Conservation (phyloP, 257 asterid genomes). For the Scutellaria barbata region DNA sequence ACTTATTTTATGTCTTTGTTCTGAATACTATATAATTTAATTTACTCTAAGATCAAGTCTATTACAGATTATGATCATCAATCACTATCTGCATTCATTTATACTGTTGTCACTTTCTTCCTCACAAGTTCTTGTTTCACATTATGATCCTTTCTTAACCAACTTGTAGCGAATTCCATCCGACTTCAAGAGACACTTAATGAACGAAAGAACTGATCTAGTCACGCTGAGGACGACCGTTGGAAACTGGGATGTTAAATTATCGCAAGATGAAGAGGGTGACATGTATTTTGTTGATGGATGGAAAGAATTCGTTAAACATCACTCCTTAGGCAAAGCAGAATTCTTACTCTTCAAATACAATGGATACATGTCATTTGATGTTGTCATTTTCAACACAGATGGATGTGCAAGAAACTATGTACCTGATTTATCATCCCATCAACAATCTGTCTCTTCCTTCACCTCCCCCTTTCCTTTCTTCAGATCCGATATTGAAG, state of each 20-base stretch:
- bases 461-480: constrained; percentile 29
- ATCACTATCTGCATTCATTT: too few species aligned
- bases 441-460: not conserved
- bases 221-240: constrained; percentile 20
- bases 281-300: constrained; percentile 15
- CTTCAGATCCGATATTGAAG: constrained; percentile 31
- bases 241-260: constrained; percentile 31
- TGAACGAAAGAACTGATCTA: not conserved
- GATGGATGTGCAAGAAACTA: constrained; percentile 1
- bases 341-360: constrained; percentile 38
- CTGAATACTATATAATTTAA: too few species aligned
- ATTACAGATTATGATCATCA: too few species aligned
- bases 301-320: constrained; percentile 34
- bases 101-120: too few species aligned
- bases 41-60: too few species aligned
- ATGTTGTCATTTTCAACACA: constrained; percentile 35
- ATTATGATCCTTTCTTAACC: not conserved
- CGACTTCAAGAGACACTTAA: constrained; percentile 31
- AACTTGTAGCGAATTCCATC: constrained; percentile 39
- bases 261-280: not conserved
- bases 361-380: constrained; percentile 41
- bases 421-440: not conserved
- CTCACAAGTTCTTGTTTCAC: not conserved
- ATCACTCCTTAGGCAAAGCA: constrained; percentile 23
- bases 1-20: not conserved